phyloP scores from a whole-genome alignment of 2,329 filamentous ascomycete species.

The Fusarium veterinarium region DNA sequence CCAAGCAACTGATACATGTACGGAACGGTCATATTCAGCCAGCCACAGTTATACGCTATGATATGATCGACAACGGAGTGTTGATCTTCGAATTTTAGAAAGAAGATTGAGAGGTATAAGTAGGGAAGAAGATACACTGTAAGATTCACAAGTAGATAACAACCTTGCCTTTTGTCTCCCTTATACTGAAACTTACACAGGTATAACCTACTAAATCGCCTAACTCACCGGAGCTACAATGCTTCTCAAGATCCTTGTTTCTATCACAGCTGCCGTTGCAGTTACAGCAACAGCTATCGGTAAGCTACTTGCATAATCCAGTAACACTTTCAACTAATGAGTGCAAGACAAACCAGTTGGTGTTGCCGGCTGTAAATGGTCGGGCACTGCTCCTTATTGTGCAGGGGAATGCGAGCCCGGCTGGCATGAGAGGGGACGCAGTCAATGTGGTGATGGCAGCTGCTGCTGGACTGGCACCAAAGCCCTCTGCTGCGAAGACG shows the following conservation, averaged over 20 bases:
- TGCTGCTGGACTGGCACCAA: not conserved
- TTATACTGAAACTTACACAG: not conserved
- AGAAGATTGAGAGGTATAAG: not conserved
- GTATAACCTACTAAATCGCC: not conserved
- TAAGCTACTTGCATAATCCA: not conserved
- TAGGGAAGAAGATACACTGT: not conserved
- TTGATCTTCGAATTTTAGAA: not conserved
- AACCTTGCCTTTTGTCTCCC: not conserved
- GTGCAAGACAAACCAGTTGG: not conserved
- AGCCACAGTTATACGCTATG: not conserved
- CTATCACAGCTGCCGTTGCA: not conserved
- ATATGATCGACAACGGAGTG: not conserved
- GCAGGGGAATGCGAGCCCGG: accelerated
- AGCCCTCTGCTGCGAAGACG: not conserved
- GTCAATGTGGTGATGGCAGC: not conserved
- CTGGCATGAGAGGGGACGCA: not conserved
- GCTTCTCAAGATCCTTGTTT: not conserved
- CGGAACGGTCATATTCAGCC: not conserved
- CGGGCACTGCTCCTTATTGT: not conserved
- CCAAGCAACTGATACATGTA: not conserved
- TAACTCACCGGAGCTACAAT: not conserved
- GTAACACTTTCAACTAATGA: not conserved
- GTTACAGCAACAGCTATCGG: not conserved
- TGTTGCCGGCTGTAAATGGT: not conserved
- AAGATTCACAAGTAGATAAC: not conserved